A percentile compares a stretch with the other conserved stretches of the same genome.
These are phyloP conservation scores for Epicoccum sorghinum DNA, from an alignment of 2,329 filamentous ascomycete genomes.

Conservation along the genomic window DNA sequence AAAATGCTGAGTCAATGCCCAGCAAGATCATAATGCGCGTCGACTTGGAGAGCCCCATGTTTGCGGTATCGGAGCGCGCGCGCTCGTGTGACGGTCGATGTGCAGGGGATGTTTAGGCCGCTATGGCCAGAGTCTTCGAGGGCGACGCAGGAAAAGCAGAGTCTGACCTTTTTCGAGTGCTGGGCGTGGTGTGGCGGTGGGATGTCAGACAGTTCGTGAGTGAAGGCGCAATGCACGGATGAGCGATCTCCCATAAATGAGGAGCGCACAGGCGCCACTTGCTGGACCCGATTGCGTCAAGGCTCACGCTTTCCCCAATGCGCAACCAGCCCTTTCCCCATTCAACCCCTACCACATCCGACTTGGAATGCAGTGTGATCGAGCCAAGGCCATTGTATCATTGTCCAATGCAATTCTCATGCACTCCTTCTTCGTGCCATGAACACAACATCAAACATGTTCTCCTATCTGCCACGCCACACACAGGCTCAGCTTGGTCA, in stretches of 20 bases:
- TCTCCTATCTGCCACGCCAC: not conserved
- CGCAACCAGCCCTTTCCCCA: constrained; percentile 1
- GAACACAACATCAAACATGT: not conserved
- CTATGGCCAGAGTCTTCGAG: constrained; percentile 4
- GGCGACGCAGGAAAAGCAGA: not conserved
- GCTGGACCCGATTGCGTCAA: constrained; percentile 16
- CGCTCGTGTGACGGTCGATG: not conserved
- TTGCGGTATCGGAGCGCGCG: constrained; percentile 26
- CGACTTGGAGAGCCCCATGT: constrained; percentile 89
- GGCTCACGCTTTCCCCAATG: constrained; percentile 5
- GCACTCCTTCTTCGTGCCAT: not conserved
- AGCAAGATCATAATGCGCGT: constrained; percentile 92
- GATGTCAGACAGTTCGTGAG: not conserved
- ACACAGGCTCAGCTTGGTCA: not conserved
- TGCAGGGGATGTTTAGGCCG: constrained; percentile 1
- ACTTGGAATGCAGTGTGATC: not conserved
- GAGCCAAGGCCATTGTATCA: not conserved
- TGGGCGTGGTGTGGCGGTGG: constrained; percentile 4
- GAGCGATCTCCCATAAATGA: constrained; percentile 10
- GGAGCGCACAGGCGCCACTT: constrained; percentile 13
- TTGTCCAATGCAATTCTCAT: not conserved
- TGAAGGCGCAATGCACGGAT: constrained; percentile 6
- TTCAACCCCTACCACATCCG: constrained; percentile 1
- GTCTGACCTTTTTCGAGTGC: not conserved
- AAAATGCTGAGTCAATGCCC: constrained; percentile 86